Conservation (phyloP, 352 stramenopile genomes). For the Phytopythium boreale region DNA sequence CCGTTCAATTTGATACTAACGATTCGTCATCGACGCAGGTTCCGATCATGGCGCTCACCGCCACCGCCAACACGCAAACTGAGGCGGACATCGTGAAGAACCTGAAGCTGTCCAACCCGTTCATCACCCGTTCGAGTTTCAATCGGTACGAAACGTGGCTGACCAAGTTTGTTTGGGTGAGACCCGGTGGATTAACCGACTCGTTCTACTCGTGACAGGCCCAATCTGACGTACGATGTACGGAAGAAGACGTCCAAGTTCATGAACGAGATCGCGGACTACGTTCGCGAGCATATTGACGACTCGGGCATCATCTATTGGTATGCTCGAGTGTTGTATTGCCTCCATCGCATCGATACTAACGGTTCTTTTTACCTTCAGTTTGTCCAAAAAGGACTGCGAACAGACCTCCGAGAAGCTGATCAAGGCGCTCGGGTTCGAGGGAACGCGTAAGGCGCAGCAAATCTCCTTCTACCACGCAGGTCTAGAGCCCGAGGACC, state of each 20-base stretch:
- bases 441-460: conserved; percentile 57
- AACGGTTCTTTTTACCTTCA: conserved; percentile 19
- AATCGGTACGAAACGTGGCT: conserved; percentile 47
- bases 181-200: neutral
- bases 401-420: conserved; percentile 79
- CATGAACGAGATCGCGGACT: conserved; percentile 76
- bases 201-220: conserved; percentile 21
- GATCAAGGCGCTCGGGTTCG: conserved; percentile 74
- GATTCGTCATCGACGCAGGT: conserved; percentile 30
- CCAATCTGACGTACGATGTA: conserved; percentile 84
- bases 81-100: conserved; percentile 84
- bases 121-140: conserved; percentile 82
- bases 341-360: neutral
- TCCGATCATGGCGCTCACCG: conserved; percentile 86
- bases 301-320: conserved; percentile 90
- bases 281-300: conserved; percentile 76
- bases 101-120: conserved; percentile 65
- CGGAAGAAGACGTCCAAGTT: conserved; percentile 79
- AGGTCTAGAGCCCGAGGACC: conserved; percentile 69
- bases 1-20: conserved; percentile 1
- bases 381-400: conserved; percentile 87
- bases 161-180: neutral
- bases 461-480: conserved; percentile 87
- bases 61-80: conserved; percentile 83
- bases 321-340: conserved; percentile 20